Evolutionary conservation across 2,329 filamentous ascomycete genomes (phyloP).

Genomic region (Nemania sp.): DNA sequence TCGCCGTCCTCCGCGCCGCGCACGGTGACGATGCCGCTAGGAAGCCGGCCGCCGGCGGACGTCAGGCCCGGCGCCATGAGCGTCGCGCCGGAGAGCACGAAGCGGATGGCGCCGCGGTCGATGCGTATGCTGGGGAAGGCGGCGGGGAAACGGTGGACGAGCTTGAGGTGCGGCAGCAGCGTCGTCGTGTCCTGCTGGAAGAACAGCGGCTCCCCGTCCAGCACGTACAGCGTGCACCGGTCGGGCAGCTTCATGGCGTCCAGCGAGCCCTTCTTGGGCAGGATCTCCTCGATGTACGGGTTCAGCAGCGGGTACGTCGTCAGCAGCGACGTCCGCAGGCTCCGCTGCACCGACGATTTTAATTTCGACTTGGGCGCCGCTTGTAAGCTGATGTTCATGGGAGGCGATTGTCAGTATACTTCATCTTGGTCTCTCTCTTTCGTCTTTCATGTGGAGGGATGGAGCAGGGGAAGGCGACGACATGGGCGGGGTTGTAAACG

Average conservation of each 20-base stretch:
- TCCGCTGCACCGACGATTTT: conserved; percentile 93
- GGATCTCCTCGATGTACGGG: conserved; percentile 87
- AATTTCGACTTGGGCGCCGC: conserved; percentile 89
- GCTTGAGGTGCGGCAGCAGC: conserved; percentile 82
- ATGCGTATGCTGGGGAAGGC: conserved; percentile 86
- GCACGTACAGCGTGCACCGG: conserved; percentile 84
- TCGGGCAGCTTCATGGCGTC: conserved; percentile 93
- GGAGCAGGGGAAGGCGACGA: not conserved
- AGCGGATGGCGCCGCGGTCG: conserved; percentile 94
- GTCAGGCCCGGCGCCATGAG: conserved; percentile 97
- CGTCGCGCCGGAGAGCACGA: conserved; percentile 89
- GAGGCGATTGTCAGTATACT: not conserved
- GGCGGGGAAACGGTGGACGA: conserved; percentile 87
- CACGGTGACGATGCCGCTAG: conserved; percentile 48
- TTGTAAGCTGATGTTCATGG: conserved; percentile 61
- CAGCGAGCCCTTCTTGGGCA: conserved; percentile 92
- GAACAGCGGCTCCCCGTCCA: conserved; percentile 80
- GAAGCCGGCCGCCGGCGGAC: conserved; percentile 78
- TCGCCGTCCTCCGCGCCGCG: conserved; percentile 41
- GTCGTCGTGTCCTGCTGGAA: conserved; percentile 80
- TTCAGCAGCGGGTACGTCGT: conserved; percentile 84
- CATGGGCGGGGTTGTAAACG: conserved; percentile 14
- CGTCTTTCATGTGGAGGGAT: not conserved
- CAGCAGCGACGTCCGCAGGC: conserved; percentile 79
- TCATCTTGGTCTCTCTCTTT: not conserved